These are phyloP conservation scores for Sequoia sempervirens DNA, from an alignment of 75 land plant species.

Conservation along the genomic window DNA sequence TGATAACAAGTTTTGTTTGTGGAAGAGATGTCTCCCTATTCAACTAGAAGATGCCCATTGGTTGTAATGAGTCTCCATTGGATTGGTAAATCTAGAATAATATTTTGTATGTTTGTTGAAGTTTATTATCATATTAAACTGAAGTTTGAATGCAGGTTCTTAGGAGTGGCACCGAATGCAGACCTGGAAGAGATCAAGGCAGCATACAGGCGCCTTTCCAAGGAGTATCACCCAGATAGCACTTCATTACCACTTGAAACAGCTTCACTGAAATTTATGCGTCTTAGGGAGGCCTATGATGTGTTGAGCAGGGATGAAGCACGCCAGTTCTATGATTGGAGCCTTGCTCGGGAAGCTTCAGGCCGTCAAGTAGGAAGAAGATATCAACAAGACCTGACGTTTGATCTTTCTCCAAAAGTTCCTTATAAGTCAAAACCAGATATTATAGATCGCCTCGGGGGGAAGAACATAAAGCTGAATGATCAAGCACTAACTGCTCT, in stretches of 20 bases:
- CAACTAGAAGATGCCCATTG: not conserved
- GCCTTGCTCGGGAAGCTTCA: slow-evolving; percentile 65
- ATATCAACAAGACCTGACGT: slow-evolving; percentile 56
- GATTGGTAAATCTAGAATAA: not conserved
- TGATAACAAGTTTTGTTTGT: not conserved
- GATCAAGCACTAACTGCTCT: slow-evolving; percentile 74
- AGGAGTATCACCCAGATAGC: slow-evolving; percentile 92
- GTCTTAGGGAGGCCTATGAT: slow-evolving; percentile 68
- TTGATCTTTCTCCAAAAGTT: slow-evolving; percentile 34
- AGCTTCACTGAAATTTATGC: slow-evolving; percentile 79
- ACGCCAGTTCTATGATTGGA: slow-evolving; percentile 74
- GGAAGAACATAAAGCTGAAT: slow-evolving; percentile 73
- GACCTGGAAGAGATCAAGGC: slow-evolving; percentile 85
- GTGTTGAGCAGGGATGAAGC: slow-evolving; percentile 65
- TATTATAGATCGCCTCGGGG: slow-evolving; percentile 67
- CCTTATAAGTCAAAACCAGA: slow-evolving; percentile 34
- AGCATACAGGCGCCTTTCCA: slow-evolving; percentile 78
- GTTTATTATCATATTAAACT: not conserved
- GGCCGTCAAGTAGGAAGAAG: slow-evolving; percentile 43
- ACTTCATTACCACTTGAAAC: slow-evolving; percentile 72
- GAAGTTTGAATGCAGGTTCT: slow-evolving; percentile 44
- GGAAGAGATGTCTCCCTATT: not conserved
- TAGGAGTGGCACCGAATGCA: slow-evolving; percentile 61
- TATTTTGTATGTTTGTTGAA: not conserved
- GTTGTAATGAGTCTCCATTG: not conserved